Percentiles rank a stretch among this genome's conserved stretches.
Conservation (phyloP, 1,139 yeast genomes). For the Blastobotrys illinoisensis region DNA sequence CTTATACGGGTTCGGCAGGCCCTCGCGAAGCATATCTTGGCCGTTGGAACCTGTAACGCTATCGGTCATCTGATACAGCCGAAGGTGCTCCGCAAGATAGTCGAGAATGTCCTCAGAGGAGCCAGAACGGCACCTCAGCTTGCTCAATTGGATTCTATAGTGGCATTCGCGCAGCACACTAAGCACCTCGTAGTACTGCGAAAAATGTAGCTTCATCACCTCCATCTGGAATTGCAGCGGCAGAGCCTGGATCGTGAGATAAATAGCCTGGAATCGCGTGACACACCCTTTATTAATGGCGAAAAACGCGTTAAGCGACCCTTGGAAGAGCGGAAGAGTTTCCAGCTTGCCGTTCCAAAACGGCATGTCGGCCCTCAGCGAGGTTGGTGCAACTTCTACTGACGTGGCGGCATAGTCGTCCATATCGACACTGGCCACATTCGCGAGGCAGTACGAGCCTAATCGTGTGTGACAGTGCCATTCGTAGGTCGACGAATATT, state of each 20-base stretch:
- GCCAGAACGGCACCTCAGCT: constrained; percentile 6
- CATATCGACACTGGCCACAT: constrained; percentile 7
- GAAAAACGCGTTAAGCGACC: constrained; percentile 8
- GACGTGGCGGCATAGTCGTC: constrained; percentile 8
- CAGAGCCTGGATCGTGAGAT: constrained; percentile 7
- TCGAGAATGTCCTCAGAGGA: constrained; percentile 5
- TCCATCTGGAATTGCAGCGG: constrained; percentile 9
- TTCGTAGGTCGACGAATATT: constrained; percentile 6
- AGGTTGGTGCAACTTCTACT: constrained; percentile 5
- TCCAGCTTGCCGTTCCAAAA: constrained; percentile 11
- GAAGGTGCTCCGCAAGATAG: constrained; percentile 8
- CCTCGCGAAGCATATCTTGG: constrained; percentile 6
- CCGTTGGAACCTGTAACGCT: constrained; percentile 9
- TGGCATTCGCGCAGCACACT: constrained; percentile 6
- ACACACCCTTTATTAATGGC: constrained; percentile 1
- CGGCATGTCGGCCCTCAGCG: constrained; percentile 8
- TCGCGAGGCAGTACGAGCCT: constrained; percentile 4
- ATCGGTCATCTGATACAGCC: constrained; percentile 4
- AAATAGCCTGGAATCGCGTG: constrained; percentile 9
- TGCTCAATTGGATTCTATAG: constrained; percentile 8
- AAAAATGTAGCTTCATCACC: constrained; percentile 7
- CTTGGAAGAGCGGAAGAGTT: constrained; percentile 8
- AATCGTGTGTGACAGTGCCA: constrained; percentile 8
- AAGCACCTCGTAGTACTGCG: constrained; percentile 8
- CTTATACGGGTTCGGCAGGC: constrained; percentile 7